Base-by-base conservation (phyloP, 108 stramenopile genomes). In the Stephanodiscus minutulus region DNA sequence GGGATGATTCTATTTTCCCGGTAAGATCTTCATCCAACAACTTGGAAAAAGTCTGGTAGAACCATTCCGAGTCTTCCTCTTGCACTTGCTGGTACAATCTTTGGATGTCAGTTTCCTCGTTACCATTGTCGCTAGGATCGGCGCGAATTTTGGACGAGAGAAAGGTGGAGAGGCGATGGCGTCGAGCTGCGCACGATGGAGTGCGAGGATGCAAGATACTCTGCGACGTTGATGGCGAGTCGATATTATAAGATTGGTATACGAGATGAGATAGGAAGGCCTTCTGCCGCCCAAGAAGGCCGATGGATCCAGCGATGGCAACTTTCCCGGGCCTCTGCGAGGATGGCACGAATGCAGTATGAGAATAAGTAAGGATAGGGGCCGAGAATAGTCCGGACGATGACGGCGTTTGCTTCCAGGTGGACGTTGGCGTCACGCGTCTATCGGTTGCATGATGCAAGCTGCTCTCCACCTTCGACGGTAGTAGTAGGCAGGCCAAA, bases 51-150 rank as follows among this genome's bases (percentile, higher is more conserved):
- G 64, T 78, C 21, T 65, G 68, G 44, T 58, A 56, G 48, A 54
- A 81, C 80, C 80, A 81, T 64, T 81, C 80, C 7, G 80, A 70
- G 70, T 81, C 80, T n/a, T 80, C 72, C 60, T 74, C 55, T 64
- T 81, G 72, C 22, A 81, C 80, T 50, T 70, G 69, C 27, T 74
- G 61, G 69, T 81, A 81, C 20, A 81, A 46, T 11, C 54, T 73
- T 60, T 74, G 64, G 21, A 81, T 22, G 43, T 17, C 61, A 21
- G n/a, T 48, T 25, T 81, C 69, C 18, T 66, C 68, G 3, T 50
- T 54, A 10, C 55, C 18, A 21, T 59, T 24, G 27, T 67, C 62
- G 25, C 8, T 35, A 41, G 17, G 47, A 24, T 48, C 55, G 36
- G 41, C 28, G 12, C 25, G 28, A 28, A 12, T 27, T 5, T 56